Evolutionary conservation across 768 basidiomycete species (phyloP), one percentile per base, ranked within the genome.

Genomic region (Cyclocybe cylindracea): DNA sequence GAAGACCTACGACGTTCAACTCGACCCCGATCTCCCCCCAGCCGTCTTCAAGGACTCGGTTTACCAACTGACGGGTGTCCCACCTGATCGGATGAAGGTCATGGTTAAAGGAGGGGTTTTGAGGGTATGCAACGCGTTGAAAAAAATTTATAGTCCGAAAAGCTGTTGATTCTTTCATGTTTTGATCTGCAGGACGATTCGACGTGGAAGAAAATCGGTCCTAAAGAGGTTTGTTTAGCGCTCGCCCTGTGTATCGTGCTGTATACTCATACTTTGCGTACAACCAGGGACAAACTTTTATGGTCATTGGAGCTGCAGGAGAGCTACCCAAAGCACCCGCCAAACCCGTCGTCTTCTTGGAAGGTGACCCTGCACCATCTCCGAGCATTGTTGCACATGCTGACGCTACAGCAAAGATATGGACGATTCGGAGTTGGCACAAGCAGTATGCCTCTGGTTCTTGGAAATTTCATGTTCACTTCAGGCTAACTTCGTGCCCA

Each of bases 31-130:
- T 73, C 75, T 80, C 5, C 80, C 89, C 2, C 82, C 87, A 2
- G 62, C 74, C 11, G 81, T 71, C 10, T 95, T 98, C 80, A 98
- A 97, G 68, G 83, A 92, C 55, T 76, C 83, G 4, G 77, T 98
- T 33, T 90, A 89, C 62, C 79, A 86, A 39, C 73, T 78, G 41
- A 98, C 94, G 0, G 94, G 93, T 7, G 88, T 98, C 2, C 94
- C 91, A 3, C 70, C 83, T 34, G 93, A 96, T 64, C 80, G 94
- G 43, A 95, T 97, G 92, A 99, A 98, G 73, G 88, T 98, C 57
- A 94, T 97, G 89, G 80, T 95, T 66, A 98, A 97, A 66, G 90
- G 90, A 48, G 90, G 89, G 35, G 78, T 93, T 48, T 80, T 97
- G 61, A 96, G 95, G 83, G 93, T 91, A 62, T 48, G 75, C 71